These are phyloP conservation scores for Wickerhamiella parazyma DNA, from an alignment of 805 yeast species.

Conservation along the genomic window DNA sequence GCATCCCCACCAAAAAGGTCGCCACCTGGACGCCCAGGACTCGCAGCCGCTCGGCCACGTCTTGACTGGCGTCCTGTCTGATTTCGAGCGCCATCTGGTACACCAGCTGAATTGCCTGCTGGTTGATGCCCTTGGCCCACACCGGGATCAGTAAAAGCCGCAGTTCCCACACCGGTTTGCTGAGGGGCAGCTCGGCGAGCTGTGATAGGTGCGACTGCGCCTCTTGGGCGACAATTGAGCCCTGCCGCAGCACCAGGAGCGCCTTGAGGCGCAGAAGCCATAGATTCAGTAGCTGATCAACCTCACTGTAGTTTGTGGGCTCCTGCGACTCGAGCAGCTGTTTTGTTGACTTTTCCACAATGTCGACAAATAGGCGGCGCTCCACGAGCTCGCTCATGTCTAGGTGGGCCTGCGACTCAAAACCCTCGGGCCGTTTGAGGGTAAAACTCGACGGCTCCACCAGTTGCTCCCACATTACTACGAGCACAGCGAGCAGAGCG, in stretches of 20 bases:
- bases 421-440: slow-evolving; percentile 1
- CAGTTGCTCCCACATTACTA: slow-evolving; percentile 6
- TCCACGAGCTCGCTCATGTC: slow-evolving; percentile 14
- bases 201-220: slow-evolving; percentile 22
- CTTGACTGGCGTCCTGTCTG: slow-evolving; percentile 13
- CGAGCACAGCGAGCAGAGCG: background rate
- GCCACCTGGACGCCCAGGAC: slow-evolving; percentile 24
- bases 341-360: slow-evolving; percentile 18
- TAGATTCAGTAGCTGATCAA: slow-evolving; percentile 16
- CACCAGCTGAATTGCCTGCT: slow-evolving; percentile 22
- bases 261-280: slow-evolving; percentile 23
- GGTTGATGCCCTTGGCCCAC: slow-evolving; percentile 25
- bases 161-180: slow-evolving; percentile 25
- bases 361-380: slow-evolving; percentile 18
- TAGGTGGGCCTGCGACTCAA: slow-evolving; percentile 3
- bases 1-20: slow-evolving; percentile 24
- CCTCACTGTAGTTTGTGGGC: slow-evolving; percentile 4
- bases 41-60: slow-evolving; percentile 15
- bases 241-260: slow-evolving; percentile 21
- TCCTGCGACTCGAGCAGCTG: slow-evolving; percentile 13
- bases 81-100: slow-evolving; percentile 27
- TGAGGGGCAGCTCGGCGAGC: slow-evolving; percentile 16
- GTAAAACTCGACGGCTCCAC: background rate
- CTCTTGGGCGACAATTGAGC: slow-evolving; percentile 23
- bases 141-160: slow-evolving; percentile 24